Conservation (phyloP, 2,329 filamentous ascomycete species). For the Diplodia seriata region DNA sequence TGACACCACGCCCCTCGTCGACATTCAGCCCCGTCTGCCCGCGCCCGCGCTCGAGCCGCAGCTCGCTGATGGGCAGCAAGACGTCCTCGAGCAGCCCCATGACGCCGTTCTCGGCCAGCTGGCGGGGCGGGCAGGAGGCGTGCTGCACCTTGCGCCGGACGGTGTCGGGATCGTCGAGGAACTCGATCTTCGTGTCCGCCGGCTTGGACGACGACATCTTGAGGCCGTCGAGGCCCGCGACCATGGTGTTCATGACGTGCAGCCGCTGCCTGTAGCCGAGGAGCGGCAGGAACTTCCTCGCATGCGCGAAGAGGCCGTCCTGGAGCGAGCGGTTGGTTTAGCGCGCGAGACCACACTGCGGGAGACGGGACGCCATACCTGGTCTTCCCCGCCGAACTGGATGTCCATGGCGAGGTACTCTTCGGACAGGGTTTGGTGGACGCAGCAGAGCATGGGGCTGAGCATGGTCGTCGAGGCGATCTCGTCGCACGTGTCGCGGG, state of each 20-base stretch:
- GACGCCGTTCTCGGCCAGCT: not conserved
- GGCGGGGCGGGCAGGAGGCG: not conserved
- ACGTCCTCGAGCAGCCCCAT: not conserved
- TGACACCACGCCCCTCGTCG: too few relatives aligned
- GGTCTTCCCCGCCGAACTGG: not conserved
- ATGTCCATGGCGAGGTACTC: conserved; percentile 1
- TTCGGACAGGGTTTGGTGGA: conserved; percentile 2
- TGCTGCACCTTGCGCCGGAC: not conserved
- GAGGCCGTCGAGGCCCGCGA: not conserved
- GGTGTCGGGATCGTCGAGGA: not conserved
- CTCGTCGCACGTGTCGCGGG: conserved; percentile 10
- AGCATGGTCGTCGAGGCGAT: not conserved
- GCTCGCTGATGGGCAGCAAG: not conserved
- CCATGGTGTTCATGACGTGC: not conserved
- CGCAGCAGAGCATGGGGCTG: conserved; percentile 13
- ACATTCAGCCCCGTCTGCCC: not conserved
- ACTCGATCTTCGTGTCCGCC: not conserved
- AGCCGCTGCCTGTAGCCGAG: not conserved
- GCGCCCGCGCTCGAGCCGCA: not conserved
- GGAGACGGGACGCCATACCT: not conserved
- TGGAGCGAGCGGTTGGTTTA: not conserved
- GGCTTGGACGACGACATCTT: not conserved
- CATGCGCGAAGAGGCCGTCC: conserved; percentile 3
- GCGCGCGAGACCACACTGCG: not conserved
- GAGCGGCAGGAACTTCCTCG: not conserved